A percentile compares a stretch with the other conserved stretches of the same genome.
phyloP scores from a whole-genome alignment of 192 early-diverging fungal species.

The Radiomyces spectabilis region DNA sequence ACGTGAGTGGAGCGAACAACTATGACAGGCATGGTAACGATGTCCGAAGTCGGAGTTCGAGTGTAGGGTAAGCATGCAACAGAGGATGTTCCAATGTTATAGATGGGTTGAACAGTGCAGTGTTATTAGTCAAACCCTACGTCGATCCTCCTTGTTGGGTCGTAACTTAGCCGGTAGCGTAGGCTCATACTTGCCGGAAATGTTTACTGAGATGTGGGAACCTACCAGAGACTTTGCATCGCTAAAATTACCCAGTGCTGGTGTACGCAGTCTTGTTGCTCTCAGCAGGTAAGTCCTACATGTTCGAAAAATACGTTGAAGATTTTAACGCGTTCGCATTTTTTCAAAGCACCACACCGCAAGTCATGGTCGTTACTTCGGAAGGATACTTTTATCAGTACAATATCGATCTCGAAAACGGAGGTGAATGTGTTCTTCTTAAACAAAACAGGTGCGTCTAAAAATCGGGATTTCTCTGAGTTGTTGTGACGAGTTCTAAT shows the following conservation, averaged over 20 bases:
- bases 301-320: background rate
- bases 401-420: slow-evolving; percentile 78
- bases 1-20: background rate
- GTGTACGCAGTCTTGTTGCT: slow-evolving; percentile 69
- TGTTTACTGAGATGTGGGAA: slow-evolving; percentile 90
- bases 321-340: background rate
- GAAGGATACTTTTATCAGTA: slow-evolving; percentile 91
- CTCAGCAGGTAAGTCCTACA: slow-evolving; percentile 51
- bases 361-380: slow-evolving; percentile 85
- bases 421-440: slow-evolving; percentile 79
- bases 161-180: slow-evolving; percentile 72
- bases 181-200: slow-evolving; percentile 80
- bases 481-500: too few relatives aligned
- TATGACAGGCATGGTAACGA: slow-evolving; percentile 3
- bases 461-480: too few relatives aligned
- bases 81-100: background rate
- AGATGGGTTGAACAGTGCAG: background rate
- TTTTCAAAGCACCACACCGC: slow-evolving; percentile 49
- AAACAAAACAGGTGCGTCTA: slow-evolving; percentile 63
- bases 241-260: slow-evolving; percentile 75
- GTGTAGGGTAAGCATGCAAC: slow-evolving; percentile 29
- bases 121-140: slow-evolving; percentile 39
- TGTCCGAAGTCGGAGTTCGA: slow-evolving; percentile 10
- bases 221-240: slow-evolving; percentile 92
- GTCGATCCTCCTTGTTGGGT: slow-evolving; percentile 49